phyloP scores from a whole-genome alignment of 768 basidiomycete species.

The Suillus alpinus region DNA sequence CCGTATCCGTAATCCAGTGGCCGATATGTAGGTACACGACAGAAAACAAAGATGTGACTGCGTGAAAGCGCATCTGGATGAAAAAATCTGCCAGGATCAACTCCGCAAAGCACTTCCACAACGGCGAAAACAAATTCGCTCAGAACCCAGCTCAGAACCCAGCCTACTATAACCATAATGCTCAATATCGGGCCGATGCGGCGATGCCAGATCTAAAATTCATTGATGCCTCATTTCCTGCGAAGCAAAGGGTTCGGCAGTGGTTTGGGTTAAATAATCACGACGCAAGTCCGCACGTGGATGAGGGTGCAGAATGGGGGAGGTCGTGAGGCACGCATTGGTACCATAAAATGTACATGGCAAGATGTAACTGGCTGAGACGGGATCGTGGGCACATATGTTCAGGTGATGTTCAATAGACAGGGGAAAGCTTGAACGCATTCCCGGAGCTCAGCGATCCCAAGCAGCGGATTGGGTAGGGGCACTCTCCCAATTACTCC shows the following conservation, averaged over 20 bases:
- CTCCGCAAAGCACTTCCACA: not conserved
- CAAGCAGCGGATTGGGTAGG: not conserved
- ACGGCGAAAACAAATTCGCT: not conserved
- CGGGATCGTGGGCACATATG: not conserved
- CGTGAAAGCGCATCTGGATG: not conserved
- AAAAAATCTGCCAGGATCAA: not conserved
- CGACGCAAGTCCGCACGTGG: not conserved
- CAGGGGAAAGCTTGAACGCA: not conserved
- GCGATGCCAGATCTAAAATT: not conserved
- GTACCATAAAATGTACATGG: not conserved
- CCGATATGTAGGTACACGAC: not conserved
- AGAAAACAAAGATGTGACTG: not conserved
- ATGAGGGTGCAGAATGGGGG: not conserved
- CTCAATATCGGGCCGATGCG: constrained; percentile 1
- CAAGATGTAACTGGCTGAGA: not conserved
- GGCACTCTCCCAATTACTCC: constrained; percentile 10
- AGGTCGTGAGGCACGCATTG: not conserved
- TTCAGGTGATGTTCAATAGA: not conserved
- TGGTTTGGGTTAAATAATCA: constrained; percentile 2
- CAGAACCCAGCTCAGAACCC: constrained; percentile 1
- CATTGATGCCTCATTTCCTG: not conserved
- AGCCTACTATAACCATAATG: not conserved
- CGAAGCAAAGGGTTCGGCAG: not conserved
- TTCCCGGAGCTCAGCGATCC: not conserved
- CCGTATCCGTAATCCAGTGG: not conserved